Percentiles rank a stretch among this genome's conserved stretches.
Evolutionary conservation across 305 asterid species (phyloP).

Genomic region (Fraxinus greggii): DNA sequence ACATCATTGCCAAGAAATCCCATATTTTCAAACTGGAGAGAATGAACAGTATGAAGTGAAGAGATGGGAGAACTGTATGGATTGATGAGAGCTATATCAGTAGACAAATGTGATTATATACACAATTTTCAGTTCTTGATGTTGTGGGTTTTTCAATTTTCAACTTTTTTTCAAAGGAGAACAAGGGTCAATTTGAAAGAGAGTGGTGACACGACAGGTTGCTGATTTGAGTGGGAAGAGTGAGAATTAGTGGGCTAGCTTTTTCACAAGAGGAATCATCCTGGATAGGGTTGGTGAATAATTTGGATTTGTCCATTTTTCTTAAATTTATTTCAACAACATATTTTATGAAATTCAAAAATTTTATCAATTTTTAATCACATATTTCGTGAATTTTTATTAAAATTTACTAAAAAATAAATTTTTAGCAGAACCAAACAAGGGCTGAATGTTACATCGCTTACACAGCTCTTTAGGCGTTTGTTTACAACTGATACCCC

Average conservation of each 20-base stretch:
- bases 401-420: no score
- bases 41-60: not conserved
- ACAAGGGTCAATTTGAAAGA: not conserved
- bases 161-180: not conserved
- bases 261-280: slow-evolving; percentile 36
- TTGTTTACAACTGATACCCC: slow-evolving; percentile 2
- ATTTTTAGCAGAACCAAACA: not conserved
- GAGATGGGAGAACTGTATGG: not conserved
- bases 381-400: no score
- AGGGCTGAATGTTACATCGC: slow-evolving; percentile 23
- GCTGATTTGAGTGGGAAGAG: slow-evolving; percentile 28
- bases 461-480: slow-evolving; percentile 24
- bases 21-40: slow-evolving; percentile 29
- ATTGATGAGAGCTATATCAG: not conserved
- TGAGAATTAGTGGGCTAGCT: slow-evolving; percentile 35
- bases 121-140: not conserved
- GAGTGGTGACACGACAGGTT: slow-evolving; percentile 17
- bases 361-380: no score
- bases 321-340: not conserved
- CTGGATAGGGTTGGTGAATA: slow-evolving; percentile 21
- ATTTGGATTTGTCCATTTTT: not conserved
- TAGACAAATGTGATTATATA: slow-evolving; percentile 9
- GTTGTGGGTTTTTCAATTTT: not conserved
- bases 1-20: slow-evolving; percentile 35
- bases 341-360: not conserved